phyloP scores from a whole-genome alignment of 441 rosid species.

The Gossypium davidsonii region DNA sequence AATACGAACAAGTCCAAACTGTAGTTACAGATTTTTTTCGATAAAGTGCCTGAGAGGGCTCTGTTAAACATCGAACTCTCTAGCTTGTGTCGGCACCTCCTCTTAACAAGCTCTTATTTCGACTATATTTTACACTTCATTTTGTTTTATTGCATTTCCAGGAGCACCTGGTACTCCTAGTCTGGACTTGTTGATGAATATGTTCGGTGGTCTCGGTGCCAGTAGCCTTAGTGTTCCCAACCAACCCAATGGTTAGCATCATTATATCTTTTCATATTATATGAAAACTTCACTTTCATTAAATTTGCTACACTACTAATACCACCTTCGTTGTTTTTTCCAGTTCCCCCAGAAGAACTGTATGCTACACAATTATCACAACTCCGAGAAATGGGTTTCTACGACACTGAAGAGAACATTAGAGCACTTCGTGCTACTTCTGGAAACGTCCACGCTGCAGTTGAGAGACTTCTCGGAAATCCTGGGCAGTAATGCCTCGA shows the following conservation, averaged over 20 bases:
- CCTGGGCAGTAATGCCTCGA: conserved; percentile 39
- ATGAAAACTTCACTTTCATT: background rate
- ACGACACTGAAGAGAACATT: conserved; percentile 75
- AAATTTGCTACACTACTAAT: background rate
- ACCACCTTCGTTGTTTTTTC: background rate
- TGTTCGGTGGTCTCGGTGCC: conserved; percentile 58
- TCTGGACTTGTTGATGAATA: conserved; percentile 46
- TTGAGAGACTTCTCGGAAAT: conserved; percentile 74
- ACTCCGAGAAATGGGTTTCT: conserved; percentile 90
- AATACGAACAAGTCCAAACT: background rate
- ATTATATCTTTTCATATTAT: background rate
- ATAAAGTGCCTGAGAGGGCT: background rate
- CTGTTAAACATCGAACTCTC: background rate
- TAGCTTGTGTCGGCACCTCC: background rate
- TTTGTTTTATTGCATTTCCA: conserved; percentile 11
- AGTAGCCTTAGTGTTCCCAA: conserved; percentile 36
- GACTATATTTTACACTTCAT: background rate
- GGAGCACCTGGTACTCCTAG: conserved; percentile 34
- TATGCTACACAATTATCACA: conserved; percentile 77
- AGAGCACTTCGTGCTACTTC: conserved; percentile 73
- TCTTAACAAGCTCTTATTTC: background rate
- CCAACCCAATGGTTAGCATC: conserved; percentile 39
- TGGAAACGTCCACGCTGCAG: conserved; percentile 81
- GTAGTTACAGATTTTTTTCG: background rate
- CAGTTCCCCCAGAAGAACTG: conserved; percentile 77